Base-by-base conservation (phyloP, 345 rosid species). In the Pugionium cornutum region DNA sequence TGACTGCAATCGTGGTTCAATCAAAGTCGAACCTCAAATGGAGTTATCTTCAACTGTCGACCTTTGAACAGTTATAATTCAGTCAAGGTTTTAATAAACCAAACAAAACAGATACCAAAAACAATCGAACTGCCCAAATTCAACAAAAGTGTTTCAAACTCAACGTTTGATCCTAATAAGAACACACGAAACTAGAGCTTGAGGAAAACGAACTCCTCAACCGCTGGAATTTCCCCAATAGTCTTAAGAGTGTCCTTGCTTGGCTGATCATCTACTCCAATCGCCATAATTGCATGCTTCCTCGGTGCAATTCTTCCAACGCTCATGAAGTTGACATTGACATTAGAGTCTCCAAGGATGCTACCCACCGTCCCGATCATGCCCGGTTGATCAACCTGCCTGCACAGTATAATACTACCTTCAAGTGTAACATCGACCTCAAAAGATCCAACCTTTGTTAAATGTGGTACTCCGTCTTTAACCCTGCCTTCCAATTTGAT, bases 361-460 rank as follows among this genome's bases (percentile, higher is more conserved):
- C 84, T 89, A 9, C 94, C 94, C 0, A 89, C 91, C 27, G 28
- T 81, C 11, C 91, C 96, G 1, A 89, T 86, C 92, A 86, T 89
- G 7, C 94, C 94, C 0, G 96, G 94, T 63, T 86, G 96, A 76
- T 89, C 96, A 3, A 89, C 84, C 68, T 89, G 94, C 49, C 96
- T 77, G 77, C 96, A 89, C 10, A 86, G 81, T 34, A 89, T 80
- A 25, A 89, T 78, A 67, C 83, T 83, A 18, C 96, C 94, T 76
- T 89, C 96, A 77, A 89, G 78, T 73, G 83, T 89, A 62, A 86
- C 91, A 69, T 89, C 91, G 47, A 89, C 89, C 64, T 84, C 89
- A 1, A 86, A 86, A 26, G 86, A 79, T 63, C 96, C 96, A 35
- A 85, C 96, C 71, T 75, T 86, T 8, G 87, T 89, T 77, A 89